Percentiles rank a stretch among this genome's conserved stretches.
Evolutionary conservation across 2,329 filamentous ascomycete species (phyloP).

Genomic region (Fusarium guadeloupense): DNA sequence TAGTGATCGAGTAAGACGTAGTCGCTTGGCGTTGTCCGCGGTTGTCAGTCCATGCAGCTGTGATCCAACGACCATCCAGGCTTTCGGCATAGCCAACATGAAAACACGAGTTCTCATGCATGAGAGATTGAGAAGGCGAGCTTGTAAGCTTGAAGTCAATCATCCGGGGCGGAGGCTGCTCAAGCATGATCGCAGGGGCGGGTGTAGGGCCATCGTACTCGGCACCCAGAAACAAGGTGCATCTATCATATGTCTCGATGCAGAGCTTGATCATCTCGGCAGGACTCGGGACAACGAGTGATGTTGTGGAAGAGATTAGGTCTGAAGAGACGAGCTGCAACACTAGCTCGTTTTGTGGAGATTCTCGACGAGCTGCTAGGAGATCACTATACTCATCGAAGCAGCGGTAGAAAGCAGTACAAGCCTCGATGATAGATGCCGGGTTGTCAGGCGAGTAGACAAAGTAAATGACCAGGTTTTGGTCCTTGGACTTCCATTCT

Average conservation of each 20-base stretch:
- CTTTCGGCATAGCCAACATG: constrained; percentile 83
- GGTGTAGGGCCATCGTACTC: constrained; percentile 62
- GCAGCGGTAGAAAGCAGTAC: constrained; percentile 76
- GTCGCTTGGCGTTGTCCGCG: constrained; percentile 77
- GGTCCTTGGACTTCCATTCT: constrained; percentile 54
- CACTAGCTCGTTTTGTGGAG: constrained; percentile 71
- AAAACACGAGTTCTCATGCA: constrained; percentile 82
- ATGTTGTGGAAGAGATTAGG: constrained; percentile 70
- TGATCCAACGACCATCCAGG: constrained; percentile 79
- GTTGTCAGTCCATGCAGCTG: constrained; percentile 83
- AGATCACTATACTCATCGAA: constrained; percentile 67
- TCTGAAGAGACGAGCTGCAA: constrained; percentile 78
- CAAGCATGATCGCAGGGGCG: constrained; percentile 76
- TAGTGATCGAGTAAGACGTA: constrained; percentile 75
- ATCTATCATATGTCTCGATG: constrained; percentile 81
- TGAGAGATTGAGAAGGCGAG: constrained; percentile 74
- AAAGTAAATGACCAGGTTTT: constrained; percentile 80
- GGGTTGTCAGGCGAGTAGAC: constrained; percentile 73
- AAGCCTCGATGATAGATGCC: constrained; percentile 73
- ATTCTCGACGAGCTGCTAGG: constrained; percentile 53
- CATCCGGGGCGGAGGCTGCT: constrained; percentile 72
- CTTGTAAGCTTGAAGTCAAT: constrained; percentile 79
- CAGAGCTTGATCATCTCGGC: constrained; percentile 70
- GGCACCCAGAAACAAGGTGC: constrained; percentile 57
- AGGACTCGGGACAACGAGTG: constrained; percentile 69